Percentiles rank a stretch among this genome's conserved stretches.
phyloP scores from a whole-genome alignment of 768 basidiomycete species.

The Kwoniella pini region DNA sequence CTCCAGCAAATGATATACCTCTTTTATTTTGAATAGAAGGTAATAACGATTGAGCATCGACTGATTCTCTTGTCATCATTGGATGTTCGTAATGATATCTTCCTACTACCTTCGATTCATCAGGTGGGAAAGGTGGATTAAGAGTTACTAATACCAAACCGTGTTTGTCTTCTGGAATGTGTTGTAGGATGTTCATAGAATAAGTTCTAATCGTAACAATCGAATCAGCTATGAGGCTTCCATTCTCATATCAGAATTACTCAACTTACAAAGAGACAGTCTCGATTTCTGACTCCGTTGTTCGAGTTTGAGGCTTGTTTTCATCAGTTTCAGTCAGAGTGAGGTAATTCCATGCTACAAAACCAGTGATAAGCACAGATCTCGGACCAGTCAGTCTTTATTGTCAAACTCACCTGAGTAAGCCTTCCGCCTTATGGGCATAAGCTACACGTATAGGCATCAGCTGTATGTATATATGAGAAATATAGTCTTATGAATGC shows the following conservation, averaged over 20 bases:
- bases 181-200: constrained; percentile 75
- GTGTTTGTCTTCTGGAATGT: constrained; percentile 61
- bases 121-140: constrained; percentile 68
- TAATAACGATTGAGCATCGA: constrained; percentile 62
- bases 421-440: constrained; percentile 64
- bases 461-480: not conserved
- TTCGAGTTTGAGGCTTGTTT: constrained; percentile 23
- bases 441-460: constrained; percentile 58
- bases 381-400: not conserved
- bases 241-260: too few species aligned
- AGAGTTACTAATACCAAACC: constrained; percentile 72
- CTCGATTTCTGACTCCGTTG: constrained; percentile 59
- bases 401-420: constrained; percentile 61
- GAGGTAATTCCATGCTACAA: constrained; percentile 70
- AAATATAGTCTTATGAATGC: not conserved
- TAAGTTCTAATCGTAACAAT: constrained; percentile 56
- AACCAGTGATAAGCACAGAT: not conserved
- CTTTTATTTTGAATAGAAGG: constrained; percentile 65
- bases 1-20: constrained; percentile 67
- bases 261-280: constrained; percentile 64
- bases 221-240: too few species aligned
- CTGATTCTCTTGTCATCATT: constrained; percentile 63
- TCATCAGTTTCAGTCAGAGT: constrained; percentile 58
- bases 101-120: constrained; percentile 58
- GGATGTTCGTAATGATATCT: constrained; percentile 70